Conservation (phyloP, 192 early-diverging fungal species). For the Funneliformis geosporum region DNA sequence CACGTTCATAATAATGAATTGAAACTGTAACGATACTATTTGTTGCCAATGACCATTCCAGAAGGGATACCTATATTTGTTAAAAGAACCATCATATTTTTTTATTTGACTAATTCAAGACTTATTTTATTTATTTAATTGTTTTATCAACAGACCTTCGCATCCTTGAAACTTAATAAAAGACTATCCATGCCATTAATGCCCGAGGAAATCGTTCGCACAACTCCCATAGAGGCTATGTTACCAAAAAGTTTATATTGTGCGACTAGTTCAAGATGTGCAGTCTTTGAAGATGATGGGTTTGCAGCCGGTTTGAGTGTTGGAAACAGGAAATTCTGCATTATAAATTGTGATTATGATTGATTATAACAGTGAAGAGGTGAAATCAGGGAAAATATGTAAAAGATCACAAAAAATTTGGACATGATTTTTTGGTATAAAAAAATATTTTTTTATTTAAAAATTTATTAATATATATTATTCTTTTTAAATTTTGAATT, state of each 20-base stretch:
- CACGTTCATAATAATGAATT: conserved; percentile 95
- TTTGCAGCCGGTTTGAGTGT: conserved; percentile 34
- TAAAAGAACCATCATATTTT: background rate
- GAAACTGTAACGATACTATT: conserved; percentile 87
- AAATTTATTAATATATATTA: background rate
- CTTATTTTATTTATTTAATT: background rate
- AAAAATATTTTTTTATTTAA: background rate
- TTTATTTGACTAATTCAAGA: conserved; percentile 29
- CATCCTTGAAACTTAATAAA: conserved; percentile 77
- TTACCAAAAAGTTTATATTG: conserved; percentile 69
- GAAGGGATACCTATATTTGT: conserved; percentile 78
- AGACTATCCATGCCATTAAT: conserved; percentile 70
- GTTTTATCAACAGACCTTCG: conserved; percentile 62
- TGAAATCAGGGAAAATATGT: conserved; percentile 1
- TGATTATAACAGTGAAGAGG: conserved; percentile 12
- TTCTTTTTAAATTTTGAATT: background rate
- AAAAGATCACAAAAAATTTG: background rate
- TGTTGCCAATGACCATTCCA: conserved; percentile 78
- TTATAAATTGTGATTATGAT: background rate
- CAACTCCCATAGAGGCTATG: conserved; percentile 69
- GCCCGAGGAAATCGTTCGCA: conserved; percentile 66
- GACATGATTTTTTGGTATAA: background rate
- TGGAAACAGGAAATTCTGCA: conserved; percentile 36
- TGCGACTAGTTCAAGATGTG: conserved; percentile 61
- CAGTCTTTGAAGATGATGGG: conserved; percentile 40